A percentile compares a stretch with the other conserved stretches of the same genome.
Conservation (phyloP, 805 yeast species). For the Kodamaea fukazawae region DNA sequence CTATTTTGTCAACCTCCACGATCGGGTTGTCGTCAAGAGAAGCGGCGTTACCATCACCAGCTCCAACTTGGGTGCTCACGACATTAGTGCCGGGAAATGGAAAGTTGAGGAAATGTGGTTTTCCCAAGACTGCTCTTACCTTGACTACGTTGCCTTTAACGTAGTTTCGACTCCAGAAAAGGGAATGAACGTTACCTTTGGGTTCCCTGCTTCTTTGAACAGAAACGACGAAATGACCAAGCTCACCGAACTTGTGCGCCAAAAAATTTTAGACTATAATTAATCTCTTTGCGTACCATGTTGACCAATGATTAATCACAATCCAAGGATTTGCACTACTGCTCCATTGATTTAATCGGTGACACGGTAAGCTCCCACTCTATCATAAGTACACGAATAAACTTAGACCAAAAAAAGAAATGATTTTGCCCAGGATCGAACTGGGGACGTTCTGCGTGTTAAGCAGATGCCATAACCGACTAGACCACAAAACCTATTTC, state of each 20-base stretch:
- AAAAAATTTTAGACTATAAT: too few relatives aligned
- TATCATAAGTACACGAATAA: too few relatives aligned
- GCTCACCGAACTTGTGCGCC: too few relatives aligned
- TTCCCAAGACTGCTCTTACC: slow-evolving; percentile 4
- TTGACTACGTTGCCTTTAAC: slow-evolving; percentile 4
- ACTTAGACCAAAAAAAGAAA: too few relatives aligned
- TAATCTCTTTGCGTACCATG: too few relatives aligned
- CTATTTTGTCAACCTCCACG: slow-evolving; percentile 1
- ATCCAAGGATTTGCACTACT: too few relatives aligned
- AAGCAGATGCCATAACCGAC: slow-evolving; percentile 99
- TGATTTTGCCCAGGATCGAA: slow-evolving; percentile 99
- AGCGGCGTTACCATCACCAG: slow-evolving; percentile 1
- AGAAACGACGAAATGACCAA: too few relatives aligned
- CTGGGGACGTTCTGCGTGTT: slow-evolving; percentile 99
- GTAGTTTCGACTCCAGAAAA: slow-evolving; percentile 1
- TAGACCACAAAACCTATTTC: slow-evolving; percentile 88
- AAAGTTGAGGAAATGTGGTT: slow-evolving; percentile 8
- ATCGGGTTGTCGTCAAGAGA: neutral
- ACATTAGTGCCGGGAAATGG: slow-evolving; percentile 1
- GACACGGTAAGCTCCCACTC: too few relatives aligned
- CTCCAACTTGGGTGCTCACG: slow-evolving; percentile 4
- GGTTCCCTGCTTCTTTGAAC: neutral
- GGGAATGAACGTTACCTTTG: slow-evolving; percentile 4
- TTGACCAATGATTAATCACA: too few relatives aligned
- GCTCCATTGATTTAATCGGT: too few relatives aligned